Base-by-base conservation (phyloP, 2,329 filamentous ascomycete species). In the Claviceps quebecensis region DNA sequence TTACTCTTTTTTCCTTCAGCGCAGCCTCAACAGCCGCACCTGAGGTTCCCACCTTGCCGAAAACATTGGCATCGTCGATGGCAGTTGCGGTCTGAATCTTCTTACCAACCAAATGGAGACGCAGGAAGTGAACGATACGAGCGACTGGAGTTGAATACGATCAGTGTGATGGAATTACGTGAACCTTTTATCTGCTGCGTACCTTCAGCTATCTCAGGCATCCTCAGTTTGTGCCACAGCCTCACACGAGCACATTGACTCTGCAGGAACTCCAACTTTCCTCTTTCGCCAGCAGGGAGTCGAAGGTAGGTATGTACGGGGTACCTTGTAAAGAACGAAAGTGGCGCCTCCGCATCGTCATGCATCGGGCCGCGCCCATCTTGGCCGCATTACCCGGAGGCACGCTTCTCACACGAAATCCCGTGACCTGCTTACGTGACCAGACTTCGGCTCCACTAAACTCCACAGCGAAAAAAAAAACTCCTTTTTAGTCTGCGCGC, bases 21-120 rank as follows among this genome's bases (percentile, higher is more conserved):
- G 84, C 81, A 51, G 79, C 76, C 58, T 86, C 74, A 56, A 98
- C 89, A 34, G 83, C 84, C 0, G 78, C 67, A 0, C 84, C 87
- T 17, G 78, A 87, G 0, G 86, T 94, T 34, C 90, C 89, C 19
- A 82, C 89, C 68, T 97, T 96, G 58, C 90, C 89, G 67, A 90
- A 98, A 5, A 98, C 77, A 62, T 86, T 91, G 59, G 73, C 72
- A 69, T 98, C 91, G 60, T 95, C 83, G 55, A 83, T 76, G 13
- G 87, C 84, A 23, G 77, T 72, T 51, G 87, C 84, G 41, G 76
- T 78, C 46, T 75, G 70, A 54, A 98, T 83, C 9, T 76, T 86
- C 69, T 87, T 93, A 52, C 87, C 88, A 29, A 94, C 84, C n/a
- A 95, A 76, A 65, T 88, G 80, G 56, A 85, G 83, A 54, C 81